phyloP scores from a whole-genome alignment of 1,284 basidiomycete species.

The Cutaneotrichosporon sp. region DNA sequence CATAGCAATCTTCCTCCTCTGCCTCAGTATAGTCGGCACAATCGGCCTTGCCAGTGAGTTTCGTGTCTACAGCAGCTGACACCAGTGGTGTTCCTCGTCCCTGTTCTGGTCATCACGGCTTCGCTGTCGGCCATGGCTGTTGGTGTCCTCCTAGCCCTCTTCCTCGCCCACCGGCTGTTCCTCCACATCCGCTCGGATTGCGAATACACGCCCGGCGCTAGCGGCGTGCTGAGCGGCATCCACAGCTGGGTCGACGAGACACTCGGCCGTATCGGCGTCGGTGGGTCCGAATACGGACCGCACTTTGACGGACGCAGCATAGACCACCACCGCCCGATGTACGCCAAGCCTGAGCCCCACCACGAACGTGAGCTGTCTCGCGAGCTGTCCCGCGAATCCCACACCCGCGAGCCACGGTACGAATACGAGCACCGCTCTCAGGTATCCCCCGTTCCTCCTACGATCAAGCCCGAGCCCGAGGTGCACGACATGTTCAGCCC shows the following conservation, averaged over 20 bases:
- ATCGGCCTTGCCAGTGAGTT: slow-evolving; percentile 32
- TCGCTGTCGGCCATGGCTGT: slow-evolving; percentile 33
- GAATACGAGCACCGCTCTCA: not conserved
- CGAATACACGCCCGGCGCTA: not conserved
- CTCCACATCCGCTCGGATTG: slow-evolving; percentile 31
- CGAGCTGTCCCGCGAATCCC: not conserved
- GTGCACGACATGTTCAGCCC: slow-evolving; percentile 1
- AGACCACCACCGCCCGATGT: not conserved
- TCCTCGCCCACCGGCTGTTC: slow-evolving; percentile 46
- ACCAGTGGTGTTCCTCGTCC: slow-evolving; percentile 40
- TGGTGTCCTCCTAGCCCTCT: slow-evolving; percentile 36
- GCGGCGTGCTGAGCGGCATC: not conserved
- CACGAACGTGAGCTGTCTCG: no score
- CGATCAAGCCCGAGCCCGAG: not conserved
- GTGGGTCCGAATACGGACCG: not conserved
- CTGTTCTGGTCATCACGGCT: slow-evolving; percentile 39
- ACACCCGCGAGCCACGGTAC: not conserved
- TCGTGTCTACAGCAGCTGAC: not conserved
- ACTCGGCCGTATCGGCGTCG: slow-evolving; percentile 26
- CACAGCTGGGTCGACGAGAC: slow-evolving; percentile 36
- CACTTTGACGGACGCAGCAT: slow-evolving; percentile 5
- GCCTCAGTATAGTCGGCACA: slow-evolving; percentile 28
- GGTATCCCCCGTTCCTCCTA: not conserved
- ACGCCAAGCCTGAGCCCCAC: not conserved
- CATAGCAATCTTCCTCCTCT: slow-evolving; percentile 29